A percentile compares a stretch with the other conserved stretches of the same genome.
Conservation (phyloP, 495 filamentous ascomycete genomes). For the Lasiosphaeriaceae sp. region DNA sequence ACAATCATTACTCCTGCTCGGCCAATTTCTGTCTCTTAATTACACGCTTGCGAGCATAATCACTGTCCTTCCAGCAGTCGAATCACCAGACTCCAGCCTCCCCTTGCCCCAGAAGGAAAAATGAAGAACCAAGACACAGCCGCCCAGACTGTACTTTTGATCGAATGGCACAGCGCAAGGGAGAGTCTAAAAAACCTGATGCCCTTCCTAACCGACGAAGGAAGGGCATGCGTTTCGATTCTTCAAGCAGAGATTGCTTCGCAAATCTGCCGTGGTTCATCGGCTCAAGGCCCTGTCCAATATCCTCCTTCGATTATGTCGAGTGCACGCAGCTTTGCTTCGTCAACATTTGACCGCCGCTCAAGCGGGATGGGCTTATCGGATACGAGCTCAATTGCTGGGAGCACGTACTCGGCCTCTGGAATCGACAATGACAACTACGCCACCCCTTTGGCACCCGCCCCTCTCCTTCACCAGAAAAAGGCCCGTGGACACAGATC, state of each 20-base stretch:
- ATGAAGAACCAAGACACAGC: background rate
- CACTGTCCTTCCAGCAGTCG: too few species aligned
- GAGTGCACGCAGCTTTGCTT: background rate
- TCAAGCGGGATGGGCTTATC: constrained; percentile 9
- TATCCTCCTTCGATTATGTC: background rate
- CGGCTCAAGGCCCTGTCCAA: too few species aligned
- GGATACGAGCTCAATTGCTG: constrained; percentile 9
- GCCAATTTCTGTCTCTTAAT: background rate
- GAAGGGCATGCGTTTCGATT: background rate
- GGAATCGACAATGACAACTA: constrained; percentile 1
- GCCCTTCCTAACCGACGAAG: background rate
- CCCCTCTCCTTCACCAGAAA: background rate
- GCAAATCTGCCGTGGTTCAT: too few species aligned
- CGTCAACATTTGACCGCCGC: constrained; percentile 2
- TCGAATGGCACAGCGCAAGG: background rate
- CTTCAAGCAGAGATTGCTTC: background rate
- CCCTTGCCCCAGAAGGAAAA: too few species aligned
- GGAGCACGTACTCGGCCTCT: constrained; percentile 5
- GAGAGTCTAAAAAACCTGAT: background rate
- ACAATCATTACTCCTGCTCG: background rate
- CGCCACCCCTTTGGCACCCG: background rate
- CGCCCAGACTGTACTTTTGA: background rate
- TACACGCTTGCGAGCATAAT: background rate
- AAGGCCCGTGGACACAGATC: background rate
- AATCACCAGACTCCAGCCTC: too few species aligned